Base-by-base conservation (phyloP, 768 basidiomycete species). In the Hysterangium stoloniferum region DNA sequence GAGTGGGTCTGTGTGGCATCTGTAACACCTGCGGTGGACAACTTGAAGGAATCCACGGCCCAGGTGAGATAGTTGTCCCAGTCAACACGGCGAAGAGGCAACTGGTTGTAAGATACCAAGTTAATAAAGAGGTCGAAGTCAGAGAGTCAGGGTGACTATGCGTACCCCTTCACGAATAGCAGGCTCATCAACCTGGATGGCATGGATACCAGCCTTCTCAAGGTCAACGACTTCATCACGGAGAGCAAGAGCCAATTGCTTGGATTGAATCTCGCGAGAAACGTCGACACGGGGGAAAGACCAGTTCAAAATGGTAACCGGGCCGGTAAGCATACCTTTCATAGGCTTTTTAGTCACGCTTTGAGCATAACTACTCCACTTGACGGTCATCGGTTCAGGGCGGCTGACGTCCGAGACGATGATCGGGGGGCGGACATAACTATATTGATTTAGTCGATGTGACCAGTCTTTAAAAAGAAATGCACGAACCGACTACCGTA, bases 261-360 rank as follows among this genome's bases (percentile, higher is more conserved):
- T 92, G 66, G 92, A 93, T 74, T 99, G 96, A 57, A 94, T 69
- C 72, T 98, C 95, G 65, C 90, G 89, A 48, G 86, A 81, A 58
- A 98, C 86, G 66, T 99, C 96, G 58, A 91, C 91, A 68, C 96
- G 95, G 63, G 96, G 96, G 94, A 99, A 99, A 29, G 96, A 98
- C 96, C 96, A 99, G 79, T 98, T 98, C 70, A 98, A 82, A 71
- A 99, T 96, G 55, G 92, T 93, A 67, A 97, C 94, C 17, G 93
- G 94, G 56, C 95, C 95, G 51, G 95, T 94, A 51, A 98, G 77
- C 96, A 98, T 97, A 59, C 95, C 95, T 84, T 99, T 99, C 91
- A 99, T 93, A 60, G 94, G 96, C 68, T 81, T 84, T 65, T 79
- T 72, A 59, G 94, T 89, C 62, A 97, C 64, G 64, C 87, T 92